phyloP scores from a whole-genome alignment of 116 monocot genomes.

The Phalaenopsis hybrid region DNA sequence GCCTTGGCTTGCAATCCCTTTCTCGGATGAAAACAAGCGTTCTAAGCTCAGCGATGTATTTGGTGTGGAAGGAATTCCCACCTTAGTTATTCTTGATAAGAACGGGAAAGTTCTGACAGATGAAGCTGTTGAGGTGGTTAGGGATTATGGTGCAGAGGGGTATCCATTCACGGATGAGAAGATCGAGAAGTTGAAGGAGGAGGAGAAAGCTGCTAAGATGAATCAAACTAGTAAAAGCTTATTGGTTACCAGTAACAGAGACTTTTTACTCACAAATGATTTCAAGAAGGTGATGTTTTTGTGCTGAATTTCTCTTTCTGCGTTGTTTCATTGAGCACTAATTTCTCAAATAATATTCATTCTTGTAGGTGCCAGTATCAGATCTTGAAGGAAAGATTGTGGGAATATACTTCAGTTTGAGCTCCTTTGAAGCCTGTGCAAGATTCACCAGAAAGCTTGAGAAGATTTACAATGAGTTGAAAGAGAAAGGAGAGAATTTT shows the following conservation, averaged over 20 bases:
- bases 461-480: conserved; percentile 37
- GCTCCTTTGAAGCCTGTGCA: conserved; percentile 13
- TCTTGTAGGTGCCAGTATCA: conserved; percentile 49
- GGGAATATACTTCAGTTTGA: conserved; percentile 37
- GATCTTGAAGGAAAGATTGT: conserved; percentile 60
- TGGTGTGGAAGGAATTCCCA: conserved; percentile 44
- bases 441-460: conserved; percentile 33
- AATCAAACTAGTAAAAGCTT: conserved; percentile 39
- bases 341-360: neutral
- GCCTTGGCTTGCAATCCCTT: conserved; percentile 84
- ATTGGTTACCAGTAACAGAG: conserved; percentile 1
- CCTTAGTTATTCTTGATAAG: conserved; percentile 43
- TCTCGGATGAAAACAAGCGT: conserved; percentile 36
- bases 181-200: conserved; percentile 34
- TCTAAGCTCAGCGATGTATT: conserved; percentile 23
- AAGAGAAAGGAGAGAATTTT: conserved; percentile 40
- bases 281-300: conserved; percentile 28
- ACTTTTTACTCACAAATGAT: conserved; percentile 1
- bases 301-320: neutral
- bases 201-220: conserved; percentile 30
- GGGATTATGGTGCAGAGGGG: conserved; percentile 35
- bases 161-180: conserved; percentile 53
- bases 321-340: neutral
- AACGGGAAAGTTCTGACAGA: conserved; percentile 23
- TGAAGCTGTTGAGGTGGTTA: conserved; percentile 23